Conservation (phyloP, 1,284 basidiomycete species). For the Cutaneotrichosporon sp. region DNA sequence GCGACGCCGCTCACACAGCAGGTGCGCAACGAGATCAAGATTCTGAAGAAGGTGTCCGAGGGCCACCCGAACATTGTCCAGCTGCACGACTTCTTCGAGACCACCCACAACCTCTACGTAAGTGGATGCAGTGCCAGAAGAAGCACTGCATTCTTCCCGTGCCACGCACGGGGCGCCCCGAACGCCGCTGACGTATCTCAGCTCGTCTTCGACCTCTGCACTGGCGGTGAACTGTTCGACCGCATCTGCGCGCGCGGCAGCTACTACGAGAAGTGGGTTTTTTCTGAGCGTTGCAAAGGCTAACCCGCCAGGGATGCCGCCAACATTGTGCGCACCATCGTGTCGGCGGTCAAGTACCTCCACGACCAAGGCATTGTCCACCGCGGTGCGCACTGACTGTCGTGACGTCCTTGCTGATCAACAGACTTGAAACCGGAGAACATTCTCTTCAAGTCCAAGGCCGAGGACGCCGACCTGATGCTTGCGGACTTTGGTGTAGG, state of each 20-base stretch:
- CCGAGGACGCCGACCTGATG: slow-evolving; percentile 90
- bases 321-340: slow-evolving; percentile 77
- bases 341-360: slow-evolving; percentile 83
- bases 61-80: slow-evolving; percentile 85
- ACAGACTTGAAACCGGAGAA: slow-evolving; percentile 95
- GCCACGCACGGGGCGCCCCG: neutral
- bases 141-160: neutral
- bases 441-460: slow-evolving; percentile 82
- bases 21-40: slow-evolving; percentile 95
- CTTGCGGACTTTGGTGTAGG: slow-evolving; percentile 95
- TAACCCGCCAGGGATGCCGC: slow-evolving; percentile 69
- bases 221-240: slow-evolving; percentile 96
- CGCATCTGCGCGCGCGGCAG: slow-evolving; percentile 96
- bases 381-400: slow-evolving; percentile 56
- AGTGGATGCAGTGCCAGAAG: slow-evolving; percentile 5
- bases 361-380: slow-evolving; percentile 95
- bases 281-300: neutral
- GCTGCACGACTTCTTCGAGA: slow-evolving; percentile 97
- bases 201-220: slow-evolving; percentile 93
- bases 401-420: neutral
- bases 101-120: slow-evolving; percentile 81
- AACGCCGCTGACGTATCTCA: slow-evolving; percentile 12
- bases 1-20: slow-evolving; percentile 35
- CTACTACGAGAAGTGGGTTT: slow-evolving; percentile 76
- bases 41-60: slow-evolving; percentile 89